These are phyloP conservation scores for Gastrodia elata DNA, from an alignment of 106 monocot genomes.

Conservation along the genomic window DNA sequence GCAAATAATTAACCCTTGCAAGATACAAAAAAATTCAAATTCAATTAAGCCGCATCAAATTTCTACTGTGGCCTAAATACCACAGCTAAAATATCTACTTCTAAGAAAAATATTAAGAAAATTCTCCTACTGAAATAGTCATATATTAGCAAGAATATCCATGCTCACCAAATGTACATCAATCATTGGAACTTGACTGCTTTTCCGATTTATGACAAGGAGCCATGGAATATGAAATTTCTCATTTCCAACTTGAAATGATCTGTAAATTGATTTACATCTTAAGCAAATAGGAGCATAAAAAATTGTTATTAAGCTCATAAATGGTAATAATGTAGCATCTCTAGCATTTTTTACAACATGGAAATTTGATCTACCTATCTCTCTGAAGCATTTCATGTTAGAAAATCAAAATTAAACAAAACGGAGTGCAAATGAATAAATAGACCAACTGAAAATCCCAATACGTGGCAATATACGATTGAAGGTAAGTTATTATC, in stretches of 20 bases:
- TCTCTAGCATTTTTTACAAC: neutral
- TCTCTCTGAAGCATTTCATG: neutral
- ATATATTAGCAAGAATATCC: neutral
- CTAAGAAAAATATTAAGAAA: neutral
- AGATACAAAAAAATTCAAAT: neutral
- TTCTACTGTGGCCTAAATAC: neutral
- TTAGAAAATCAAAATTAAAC: neutral
- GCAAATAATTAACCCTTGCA: neutral
- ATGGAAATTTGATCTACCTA: neutral
- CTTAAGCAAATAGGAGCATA: neutral
- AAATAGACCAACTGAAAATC: neutral
- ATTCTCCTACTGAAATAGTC: neutral
- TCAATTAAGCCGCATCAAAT: neutral
- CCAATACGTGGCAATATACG: neutral
- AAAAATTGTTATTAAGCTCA: neutral
- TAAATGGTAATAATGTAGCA: neutral
- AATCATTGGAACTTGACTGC: slow-evolving; percentile 88
- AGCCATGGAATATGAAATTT: slow-evolving; percentile 96
- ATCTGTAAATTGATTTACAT: slow-evolving; percentile 36
- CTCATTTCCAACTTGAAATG: slow-evolving; percentile 94
- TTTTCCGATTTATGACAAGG: slow-evolving; percentile 84
- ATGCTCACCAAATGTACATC: slow-evolving; percentile 85
- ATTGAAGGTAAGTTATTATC: neutral
- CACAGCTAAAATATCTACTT: neutral
- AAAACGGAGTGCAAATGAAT: neutral